Evolutionary conservation across 2,329 filamentous ascomycete species (phyloP).

Genomic region (Penicillium sp.): DNA sequence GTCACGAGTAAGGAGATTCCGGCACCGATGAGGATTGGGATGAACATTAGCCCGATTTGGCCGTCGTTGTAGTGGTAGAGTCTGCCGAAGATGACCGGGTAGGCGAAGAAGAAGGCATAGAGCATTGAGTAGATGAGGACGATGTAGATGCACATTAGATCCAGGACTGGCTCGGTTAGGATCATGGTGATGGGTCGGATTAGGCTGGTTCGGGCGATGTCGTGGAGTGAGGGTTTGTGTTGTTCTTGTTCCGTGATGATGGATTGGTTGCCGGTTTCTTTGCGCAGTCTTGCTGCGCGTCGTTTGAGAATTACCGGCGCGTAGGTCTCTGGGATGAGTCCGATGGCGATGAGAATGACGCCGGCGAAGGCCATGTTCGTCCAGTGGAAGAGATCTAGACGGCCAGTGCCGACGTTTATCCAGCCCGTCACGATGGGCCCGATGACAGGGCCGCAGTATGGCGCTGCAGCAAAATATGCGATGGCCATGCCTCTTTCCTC

Average conservation of each 20-base stretch:
- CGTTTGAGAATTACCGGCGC: conserved; percentile 31
- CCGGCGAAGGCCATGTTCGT: conserved; percentile 31
- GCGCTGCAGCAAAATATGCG: conserved; percentile 72
- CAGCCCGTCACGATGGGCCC: conserved; percentile 70
- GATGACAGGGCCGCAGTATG: conserved; percentile 70
- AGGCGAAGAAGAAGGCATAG: conserved; percentile 43
- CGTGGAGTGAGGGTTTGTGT: conserved; percentile 19
- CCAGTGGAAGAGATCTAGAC: conserved; percentile 33
- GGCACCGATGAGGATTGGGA: conserved; percentile 31
- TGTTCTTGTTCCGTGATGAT: conserved; percentile 33
- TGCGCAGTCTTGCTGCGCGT: conserved; percentile 29
- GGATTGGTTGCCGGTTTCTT: conserved; percentile 29
- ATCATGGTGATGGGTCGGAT: conserved; percentile 73
- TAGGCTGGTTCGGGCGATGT: conserved; percentile 60
- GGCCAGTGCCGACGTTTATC: conserved; percentile 45
- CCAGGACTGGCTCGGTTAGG: conserved; percentile 48
- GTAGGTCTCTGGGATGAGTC: conserved; percentile 34
- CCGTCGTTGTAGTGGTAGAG: conserved; percentile 51
- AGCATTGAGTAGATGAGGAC: conserved; percentile 49
- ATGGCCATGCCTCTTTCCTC: conserved; percentile 77
- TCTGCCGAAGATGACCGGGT: conserved; percentile 64
- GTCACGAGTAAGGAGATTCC: conserved; percentile 29
- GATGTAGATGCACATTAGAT: conserved; percentile 67
- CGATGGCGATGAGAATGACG: conserved; percentile 21
- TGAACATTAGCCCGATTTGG: conserved; percentile 42